Evolutionary conservation across 2,329 filamentous ascomycete genomes (phyloP), one percentile per base, ranked within the genome.

Genomic region (Nemania bipapillata): DNA sequence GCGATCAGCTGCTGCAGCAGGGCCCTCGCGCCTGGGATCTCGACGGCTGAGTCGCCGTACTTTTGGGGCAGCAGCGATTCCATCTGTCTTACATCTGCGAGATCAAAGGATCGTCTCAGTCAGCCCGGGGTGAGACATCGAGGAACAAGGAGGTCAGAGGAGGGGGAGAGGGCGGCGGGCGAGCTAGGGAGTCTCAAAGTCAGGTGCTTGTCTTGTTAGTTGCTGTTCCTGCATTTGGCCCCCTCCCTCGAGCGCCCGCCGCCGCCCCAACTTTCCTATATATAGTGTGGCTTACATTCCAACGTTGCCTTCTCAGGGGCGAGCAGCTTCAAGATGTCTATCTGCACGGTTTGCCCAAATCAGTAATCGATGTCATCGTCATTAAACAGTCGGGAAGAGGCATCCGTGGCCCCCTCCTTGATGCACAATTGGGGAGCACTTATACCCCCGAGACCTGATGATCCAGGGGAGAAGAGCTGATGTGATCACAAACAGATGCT

Each of bases 291-390:
- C 92, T 83, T 82, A 96, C 93, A 97, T 72, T 97, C 93, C 93
- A 92, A 95, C 75, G 91, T 97, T 49, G 96, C 96, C 78, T 93
- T 93, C 74, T 92, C 90, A 17, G 93, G 92, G 70, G 92, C 90
- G 66, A 97, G 87, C 30, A 94, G 83, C 78, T 88, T 88, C 66
- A 99, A 85, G 2, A 92, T 89, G 75, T 99, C 96, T 76, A 98
- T 97, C 69, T 71, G 37, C 24, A 50, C 59, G n/a, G 52, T 42
- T 50, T 26, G 5, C 50, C 8, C 40, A 35, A 45, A 24, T 70
- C 49, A 68, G 69, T 32, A 52, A 32, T 15, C 5, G 20, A n/a
- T 15, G 32, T 56, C 35, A 55, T 53, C 32, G 30, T 22, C 37
- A 59, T 42, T 17, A 28, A 40, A 7, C 11, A 9, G 35, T n/a